Percentiles rank a stretch among this genome's conserved stretches.
Conservation (phyloP, 176 grass and related monocot genomes). For the Carex scoparia region DNA sequence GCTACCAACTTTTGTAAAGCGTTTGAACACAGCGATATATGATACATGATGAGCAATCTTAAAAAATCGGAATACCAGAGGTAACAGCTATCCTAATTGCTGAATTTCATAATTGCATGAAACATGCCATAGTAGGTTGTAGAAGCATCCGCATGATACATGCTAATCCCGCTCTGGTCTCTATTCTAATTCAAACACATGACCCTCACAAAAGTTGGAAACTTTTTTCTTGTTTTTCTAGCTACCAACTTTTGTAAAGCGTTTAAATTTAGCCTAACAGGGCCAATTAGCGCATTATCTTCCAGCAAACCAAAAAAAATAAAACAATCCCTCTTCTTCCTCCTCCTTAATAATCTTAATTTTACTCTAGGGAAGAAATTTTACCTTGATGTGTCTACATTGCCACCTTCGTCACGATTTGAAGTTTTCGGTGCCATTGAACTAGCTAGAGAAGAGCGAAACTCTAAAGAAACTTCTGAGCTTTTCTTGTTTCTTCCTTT, state of each 20-base stretch:
- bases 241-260: not conserved
- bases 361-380: not conserved
- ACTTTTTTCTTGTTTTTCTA: not conserved
- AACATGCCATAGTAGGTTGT: not conserved
- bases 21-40: not conserved
- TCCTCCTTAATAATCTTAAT: not conserved
- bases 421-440: slow-evolving; percentile 6
- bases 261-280: not conserved
- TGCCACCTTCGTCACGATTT: not conserved
- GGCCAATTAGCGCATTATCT: not conserved
- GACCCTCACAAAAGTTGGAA: not conserved
- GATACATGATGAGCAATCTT: not conserved
- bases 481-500: not conserved
- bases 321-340: not conserved
- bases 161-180: not conserved
- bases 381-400: not conserved
- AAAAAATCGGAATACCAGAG: not conserved
- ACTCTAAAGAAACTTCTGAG: not conserved
- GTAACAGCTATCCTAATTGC: not conserved
- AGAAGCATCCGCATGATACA: not conserved
- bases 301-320: not conserved
- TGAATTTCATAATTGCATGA: not conserved
- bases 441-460: not conserved
- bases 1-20: not conserved
- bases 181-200: not conserved